These are phyloP conservation scores for Solanum infundibuliforme DNA, from an alignment of 257 asterid genomes.

Conservation along the genomic window DNA sequence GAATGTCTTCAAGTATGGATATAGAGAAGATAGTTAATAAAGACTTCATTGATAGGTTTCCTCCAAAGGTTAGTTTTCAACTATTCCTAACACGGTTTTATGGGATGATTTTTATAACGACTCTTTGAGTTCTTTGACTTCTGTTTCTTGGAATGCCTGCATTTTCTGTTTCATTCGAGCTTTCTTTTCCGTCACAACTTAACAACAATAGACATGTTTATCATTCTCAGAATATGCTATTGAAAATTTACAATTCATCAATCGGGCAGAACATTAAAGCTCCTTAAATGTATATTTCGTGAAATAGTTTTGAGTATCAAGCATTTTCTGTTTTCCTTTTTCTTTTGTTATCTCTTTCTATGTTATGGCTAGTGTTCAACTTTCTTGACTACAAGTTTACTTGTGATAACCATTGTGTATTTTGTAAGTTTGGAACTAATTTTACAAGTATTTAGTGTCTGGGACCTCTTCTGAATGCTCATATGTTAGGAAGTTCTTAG, in stretches of 20 bases:
- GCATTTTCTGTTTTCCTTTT: not conserved
- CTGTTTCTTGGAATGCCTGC: constrained; percentile 89
- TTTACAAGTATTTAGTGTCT: not conserved
- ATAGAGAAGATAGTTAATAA: not conserved
- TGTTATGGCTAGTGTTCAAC: not conserved
- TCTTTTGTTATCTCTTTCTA: not conserved
- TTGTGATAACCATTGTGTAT: not conserved
- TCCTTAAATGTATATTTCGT: too few species aligned
- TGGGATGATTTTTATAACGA: too few species aligned
- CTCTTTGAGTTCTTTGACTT: constrained; percentile 52
- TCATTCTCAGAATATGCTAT: not conserved
- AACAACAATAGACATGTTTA: not conserved
- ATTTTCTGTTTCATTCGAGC: constrained; percentile 84
- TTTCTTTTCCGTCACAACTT: constrained; percentile 43
- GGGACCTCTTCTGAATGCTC: too few species aligned
- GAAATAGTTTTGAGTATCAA: too few species aligned
- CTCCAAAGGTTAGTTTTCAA: not conserved
- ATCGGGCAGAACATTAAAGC: too few species aligned
- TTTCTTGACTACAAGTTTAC: not conserved
- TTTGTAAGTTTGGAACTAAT: not conserved
- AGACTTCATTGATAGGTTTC: not conserved
- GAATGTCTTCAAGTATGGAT: not conserved
- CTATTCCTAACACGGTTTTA: not conserved
- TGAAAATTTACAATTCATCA: not conserved
- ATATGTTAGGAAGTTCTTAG: too few species aligned